Percentiles rank a stretch among this genome's conserved stretches.
Evolutionary conservation across 1,284 basidiomycete species (phyloP).

Genomic region (Thecaphora frezii): DNA sequence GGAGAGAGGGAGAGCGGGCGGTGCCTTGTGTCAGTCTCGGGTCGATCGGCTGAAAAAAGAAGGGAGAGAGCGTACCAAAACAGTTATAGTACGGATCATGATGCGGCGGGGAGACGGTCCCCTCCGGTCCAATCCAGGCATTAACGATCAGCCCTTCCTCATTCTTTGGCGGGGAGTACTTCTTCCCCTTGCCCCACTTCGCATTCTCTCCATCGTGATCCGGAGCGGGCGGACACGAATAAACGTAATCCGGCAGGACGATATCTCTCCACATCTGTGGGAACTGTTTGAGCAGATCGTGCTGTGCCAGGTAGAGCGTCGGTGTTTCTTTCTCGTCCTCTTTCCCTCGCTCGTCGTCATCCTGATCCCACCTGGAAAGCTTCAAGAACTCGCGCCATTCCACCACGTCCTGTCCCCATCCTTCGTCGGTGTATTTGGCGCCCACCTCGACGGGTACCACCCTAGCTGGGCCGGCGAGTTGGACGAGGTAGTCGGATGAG

Average conservation of each 20-base stretch:
- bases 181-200: too few relatives aligned
- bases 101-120: slow-evolving; percentile 82
- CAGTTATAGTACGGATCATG: slow-evolving; percentile 93
- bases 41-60: neutral
- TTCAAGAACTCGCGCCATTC: slow-evolving; percentile 74
- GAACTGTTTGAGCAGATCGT: slow-evolving; percentile 82
- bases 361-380: slow-evolving; percentile 62
- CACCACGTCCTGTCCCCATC: slow-evolving; percentile 82
- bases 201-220: slow-evolving; percentile 59
- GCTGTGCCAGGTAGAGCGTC: slow-evolving; percentile 84
- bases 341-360: neutral
- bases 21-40: neutral
- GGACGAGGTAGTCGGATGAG: slow-evolving; percentile 19
- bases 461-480: slow-evolving; percentile 67
- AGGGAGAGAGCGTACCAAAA: slow-evolving; percentile 67
- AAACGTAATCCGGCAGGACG: slow-evolving; percentile 81
- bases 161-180: slow-evolving; percentile 70
- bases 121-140: slow-evolving; percentile 81
- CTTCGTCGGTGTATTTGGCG: slow-evolving; percentile 73
- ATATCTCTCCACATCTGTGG: slow-evolving; percentile 76
- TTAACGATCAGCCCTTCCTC: slow-evolving; percentile 71
- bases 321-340: slow-evolving; percentile 1
- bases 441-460: slow-evolving; percentile 90
- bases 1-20: too few relatives aligned
- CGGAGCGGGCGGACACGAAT: slow-evolving; percentile 67